phyloP scores from a whole-genome alignment of 2,329 filamentous ascomycete species.

The Penicillium hordei region DNA sequence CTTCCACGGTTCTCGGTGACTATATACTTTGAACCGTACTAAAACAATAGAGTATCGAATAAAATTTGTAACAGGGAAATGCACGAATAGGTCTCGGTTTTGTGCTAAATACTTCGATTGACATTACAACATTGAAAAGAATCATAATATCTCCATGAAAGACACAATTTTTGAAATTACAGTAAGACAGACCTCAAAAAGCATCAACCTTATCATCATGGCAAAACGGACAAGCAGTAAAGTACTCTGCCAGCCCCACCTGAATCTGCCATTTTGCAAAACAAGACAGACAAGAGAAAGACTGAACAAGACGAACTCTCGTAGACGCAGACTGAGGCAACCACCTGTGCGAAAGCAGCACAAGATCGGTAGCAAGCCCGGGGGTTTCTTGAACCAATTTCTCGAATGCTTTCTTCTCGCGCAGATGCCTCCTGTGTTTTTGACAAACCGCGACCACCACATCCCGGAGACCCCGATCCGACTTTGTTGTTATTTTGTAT shows the following conservation, averaged over 20 bases:
- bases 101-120: neutral
- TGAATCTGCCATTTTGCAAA: slow-evolving; percentile 2
- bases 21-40: neutral
- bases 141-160: neutral
- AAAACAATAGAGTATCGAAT: neutral
- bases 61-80: neutral
- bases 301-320: neutral
- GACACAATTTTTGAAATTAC: neutral
- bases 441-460: slow-evolving; percentile 1
- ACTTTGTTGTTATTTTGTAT: neutral
- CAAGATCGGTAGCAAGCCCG: slow-evolving; percentile 1
- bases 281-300: slow-evolving; percentile 1
- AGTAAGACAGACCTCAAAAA: neutral
- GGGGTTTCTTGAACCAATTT: neutral
- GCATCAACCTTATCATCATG: neutral
- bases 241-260: neutral
- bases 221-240: neutral
- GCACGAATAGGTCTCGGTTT: neutral
- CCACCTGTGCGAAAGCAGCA: neutral
- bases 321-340: neutral
- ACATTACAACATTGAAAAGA: neutral
- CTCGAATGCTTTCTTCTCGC: neutral
- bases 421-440: neutral
- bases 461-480: slow-evolving; percentile 9
- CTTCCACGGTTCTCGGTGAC: neutral